phyloP scores from a whole-genome alignment of 768 basidiomycete species.

The Boletus tylopilopsis region DNA sequence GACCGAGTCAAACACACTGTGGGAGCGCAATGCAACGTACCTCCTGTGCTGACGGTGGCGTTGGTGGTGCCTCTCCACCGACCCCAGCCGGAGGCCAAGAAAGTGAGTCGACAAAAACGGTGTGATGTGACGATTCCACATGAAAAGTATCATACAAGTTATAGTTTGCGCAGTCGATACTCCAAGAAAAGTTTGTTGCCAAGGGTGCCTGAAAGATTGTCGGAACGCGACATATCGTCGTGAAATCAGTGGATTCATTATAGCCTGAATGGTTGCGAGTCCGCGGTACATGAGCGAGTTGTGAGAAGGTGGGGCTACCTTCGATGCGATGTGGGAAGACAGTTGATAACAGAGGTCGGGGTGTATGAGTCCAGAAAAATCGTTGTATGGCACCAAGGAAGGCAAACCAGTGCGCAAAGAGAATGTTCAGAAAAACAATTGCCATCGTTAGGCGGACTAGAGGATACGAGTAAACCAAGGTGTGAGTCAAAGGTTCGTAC shows the following conservation, averaged over 20 bases:
- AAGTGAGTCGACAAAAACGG: background rate
- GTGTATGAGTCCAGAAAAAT: conserved; percentile 5
- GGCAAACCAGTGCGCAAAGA: conserved; percentile 14
- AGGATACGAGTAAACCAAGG: background rate
- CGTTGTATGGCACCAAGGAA: conserved; percentile 12
- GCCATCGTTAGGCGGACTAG: background rate
- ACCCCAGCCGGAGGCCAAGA: background rate
- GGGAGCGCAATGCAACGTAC: background rate
- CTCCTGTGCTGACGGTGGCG: background rate
- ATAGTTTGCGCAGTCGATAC: background rate
- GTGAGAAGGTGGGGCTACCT: background rate
- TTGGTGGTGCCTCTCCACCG: background rate
- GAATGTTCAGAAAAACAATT: conserved; percentile 1
- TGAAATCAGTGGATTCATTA: background rate
- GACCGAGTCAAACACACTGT: background rate
- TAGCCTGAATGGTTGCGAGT: background rate
- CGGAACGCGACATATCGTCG: conserved; percentile 7
- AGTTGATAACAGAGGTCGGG: conserved; percentile 10
- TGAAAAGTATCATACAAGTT: background rate
- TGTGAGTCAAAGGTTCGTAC: background rate
- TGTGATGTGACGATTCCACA: background rate
- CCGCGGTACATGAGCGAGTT: background rate
- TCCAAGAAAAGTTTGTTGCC: conserved; percentile 1
- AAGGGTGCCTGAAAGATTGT: background rate
- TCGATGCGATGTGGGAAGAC: conserved; percentile 5